Evolutionary conservation across 768 basidiomycete species (phyloP).

Genomic region (Auricularia auricula-judae): DNA sequence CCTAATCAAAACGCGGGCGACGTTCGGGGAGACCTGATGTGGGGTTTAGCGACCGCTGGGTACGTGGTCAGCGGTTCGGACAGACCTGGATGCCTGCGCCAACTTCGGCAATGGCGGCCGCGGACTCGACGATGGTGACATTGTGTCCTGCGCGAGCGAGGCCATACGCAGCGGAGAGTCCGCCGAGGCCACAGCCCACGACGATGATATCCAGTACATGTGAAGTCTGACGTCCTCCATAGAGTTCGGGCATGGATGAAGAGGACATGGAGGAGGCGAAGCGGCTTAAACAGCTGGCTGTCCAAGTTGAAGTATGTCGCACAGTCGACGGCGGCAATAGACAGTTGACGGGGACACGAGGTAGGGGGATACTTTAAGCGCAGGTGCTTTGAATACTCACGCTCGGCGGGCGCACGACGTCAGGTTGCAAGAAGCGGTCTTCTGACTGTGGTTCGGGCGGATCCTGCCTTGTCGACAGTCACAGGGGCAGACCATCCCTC

Average conservation of each 20-base stretch:
- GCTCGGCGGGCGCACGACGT: too few relatives aligned
- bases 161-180: constrained; percentile 44
- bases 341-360: too few relatives aligned
- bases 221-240: constrained; percentile 18
- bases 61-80: background rate
- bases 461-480: too few relatives aligned
- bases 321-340: too few relatives aligned
- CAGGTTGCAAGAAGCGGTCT: too few relatives aligned
- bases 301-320: too few relatives aligned
- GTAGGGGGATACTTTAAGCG: too few relatives aligned
- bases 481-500: too few relatives aligned
- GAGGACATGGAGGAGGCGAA: background rate
- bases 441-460: too few relatives aligned
- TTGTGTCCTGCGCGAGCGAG: constrained; percentile 47
- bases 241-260: background rate
- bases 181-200: constrained; percentile 45
- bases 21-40: constrained; percentile 37
- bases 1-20: constrained; percentile 39
- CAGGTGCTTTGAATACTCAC: too few relatives aligned
- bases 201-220: constrained; percentile 33
- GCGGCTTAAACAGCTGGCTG: background rate
- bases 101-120: constrained; percentile 34
- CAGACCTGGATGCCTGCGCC: constrained; percentile 41
- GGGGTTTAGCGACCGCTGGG: background rate
- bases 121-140: constrained; percentile 46